These are phyloP conservation scores for Bipolaris sorokiniana DNA, from an alignment of 2,329 filamentous ascomycete genomes.

Conservation along the genomic window DNA sequence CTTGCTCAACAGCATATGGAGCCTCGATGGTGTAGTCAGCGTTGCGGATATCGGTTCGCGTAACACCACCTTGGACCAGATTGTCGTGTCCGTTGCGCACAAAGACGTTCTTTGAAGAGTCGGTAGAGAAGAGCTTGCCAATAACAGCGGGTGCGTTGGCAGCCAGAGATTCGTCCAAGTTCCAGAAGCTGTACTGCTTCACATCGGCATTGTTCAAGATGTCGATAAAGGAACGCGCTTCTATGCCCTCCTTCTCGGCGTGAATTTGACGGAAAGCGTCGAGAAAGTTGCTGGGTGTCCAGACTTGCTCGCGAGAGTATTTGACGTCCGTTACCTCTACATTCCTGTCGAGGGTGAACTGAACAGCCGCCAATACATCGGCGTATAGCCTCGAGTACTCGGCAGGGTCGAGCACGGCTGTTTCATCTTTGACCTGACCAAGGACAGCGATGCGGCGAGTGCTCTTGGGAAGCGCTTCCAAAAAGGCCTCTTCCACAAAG, in stretches of 20 bases:
- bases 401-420: constrained; percentile 74
- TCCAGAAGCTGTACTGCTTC: constrained; percentile 93
- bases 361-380: constrained; percentile 86
- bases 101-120: constrained; percentile 67
- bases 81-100: constrained; percentile 67
- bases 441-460: constrained; percentile 80
- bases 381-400: constrained; percentile 85
- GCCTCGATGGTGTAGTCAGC: constrained; percentile 84
- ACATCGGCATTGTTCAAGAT: constrained; percentile 62
- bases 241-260: constrained; percentile 50
- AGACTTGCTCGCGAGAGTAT: constrained; percentile 76
- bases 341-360: constrained; percentile 66
- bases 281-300: constrained; percentile 63
- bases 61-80: constrained; percentile 72
- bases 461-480: constrained; percentile 77
- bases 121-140: constrained; percentile 65
- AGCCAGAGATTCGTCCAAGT: constrained; percentile 75
- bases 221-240: constrained; percentile 57
- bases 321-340: constrained; percentile 82
- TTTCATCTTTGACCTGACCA: constrained; percentile 80
- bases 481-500: constrained; percentile 93
- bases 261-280: constrained; percentile 56
- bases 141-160: constrained; percentile 68
- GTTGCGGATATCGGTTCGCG: constrained; percentile 84
- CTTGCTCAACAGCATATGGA: constrained; percentile 78